Evolutionary conservation across 2,329 filamentous ascomycete genomes (phyloP).

Genomic region (Sclerotinia borealis): DNA sequence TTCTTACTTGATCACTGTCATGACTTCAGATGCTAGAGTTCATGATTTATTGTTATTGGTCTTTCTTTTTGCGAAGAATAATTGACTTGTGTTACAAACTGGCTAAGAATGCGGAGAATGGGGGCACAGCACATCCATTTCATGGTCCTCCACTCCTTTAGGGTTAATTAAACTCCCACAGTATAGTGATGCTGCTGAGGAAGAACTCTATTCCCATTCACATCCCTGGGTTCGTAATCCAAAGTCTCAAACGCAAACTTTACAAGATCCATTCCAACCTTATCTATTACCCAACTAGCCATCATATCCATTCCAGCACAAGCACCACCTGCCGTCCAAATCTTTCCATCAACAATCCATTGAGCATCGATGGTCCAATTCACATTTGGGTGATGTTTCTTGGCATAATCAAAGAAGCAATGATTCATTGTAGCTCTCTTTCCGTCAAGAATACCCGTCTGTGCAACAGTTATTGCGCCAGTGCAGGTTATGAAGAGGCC

Average conservation of each 20-base stretch:
- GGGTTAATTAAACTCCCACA: background rate
- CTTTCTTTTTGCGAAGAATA: too few relatives aligned
- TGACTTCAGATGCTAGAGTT: too few relatives aligned
- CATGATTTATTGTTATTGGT: too few relatives aligned
- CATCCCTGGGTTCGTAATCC: constrained; percentile 27
- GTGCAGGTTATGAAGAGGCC: constrained; percentile 36
- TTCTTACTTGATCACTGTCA: too few relatives aligned
- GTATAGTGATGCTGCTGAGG: constrained; percentile 16
- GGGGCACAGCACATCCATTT: too few relatives aligned
- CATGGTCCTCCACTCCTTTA: background rate
- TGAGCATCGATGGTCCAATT: constrained; percentile 39
- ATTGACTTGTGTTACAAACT: too few relatives aligned
- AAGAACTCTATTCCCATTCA: constrained; percentile 32
- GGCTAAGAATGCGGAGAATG: too few relatives aligned
- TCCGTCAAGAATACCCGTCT: constrained; percentile 38
- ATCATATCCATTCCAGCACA: constrained; percentile 39
- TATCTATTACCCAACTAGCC: constrained; percentile 24
- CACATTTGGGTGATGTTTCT: constrained; percentile 35
- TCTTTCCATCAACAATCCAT: constrained; percentile 41
- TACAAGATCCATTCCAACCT: constrained; percentile 22
- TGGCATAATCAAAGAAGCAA: constrained; percentile 28
- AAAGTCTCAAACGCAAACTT: constrained; percentile 13
- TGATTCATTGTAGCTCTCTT: constrained; percentile 40
- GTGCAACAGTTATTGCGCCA: constrained; percentile 31
- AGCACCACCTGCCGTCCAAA: constrained; percentile 43